Evolutionary conservation across 495 filamentous ascomycete species (phyloP).

Genomic region (Jackrogersella minutella): DNA sequence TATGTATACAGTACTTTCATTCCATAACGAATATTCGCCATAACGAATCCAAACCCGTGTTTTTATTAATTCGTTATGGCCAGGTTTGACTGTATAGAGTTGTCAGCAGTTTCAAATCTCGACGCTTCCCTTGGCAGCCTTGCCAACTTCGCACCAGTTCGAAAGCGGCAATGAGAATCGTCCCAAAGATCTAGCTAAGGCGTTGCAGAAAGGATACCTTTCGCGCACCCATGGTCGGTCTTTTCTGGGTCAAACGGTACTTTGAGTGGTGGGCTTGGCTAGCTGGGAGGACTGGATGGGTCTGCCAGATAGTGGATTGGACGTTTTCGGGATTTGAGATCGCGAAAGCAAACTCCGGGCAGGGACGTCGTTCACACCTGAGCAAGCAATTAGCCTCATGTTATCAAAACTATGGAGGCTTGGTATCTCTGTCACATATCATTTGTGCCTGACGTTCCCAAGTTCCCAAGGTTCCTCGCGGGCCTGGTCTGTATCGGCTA

Average conservation of each 20-base stretch:
- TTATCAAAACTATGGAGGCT: constrained; percentile 21
- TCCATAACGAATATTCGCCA: too few relatives aligned
- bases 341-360: constrained; percentile 28
- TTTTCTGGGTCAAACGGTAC: constrained; percentile 16
- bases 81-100: too few relatives aligned
- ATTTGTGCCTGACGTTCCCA: constrained; percentile 3
- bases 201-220: constrained; percentile 25
- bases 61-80: too few relatives aligned
- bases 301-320: neutral
- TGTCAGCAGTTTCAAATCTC: constrained; percentile 11
- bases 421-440: constrained; percentile 7
- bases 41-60: too few relatives aligned
- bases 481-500: neutral
- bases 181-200: constrained; percentile 37
- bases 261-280: constrained; percentile 12
- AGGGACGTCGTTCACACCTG: constrained; percentile 8
- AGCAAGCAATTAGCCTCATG: constrained; percentile 39
- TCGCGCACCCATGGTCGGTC: neutral
- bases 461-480: too few relatives aligned
- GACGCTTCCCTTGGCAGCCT: constrained; percentile 17
- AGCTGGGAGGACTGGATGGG: too few relatives aligned
- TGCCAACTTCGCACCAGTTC: constrained; percentile 30
- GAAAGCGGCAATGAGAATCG: constrained; percentile 40
- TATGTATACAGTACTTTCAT: too few relatives aligned
- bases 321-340: constrained; percentile 11